These are phyloP conservation scores for Cajanus cajan DNA, from an alignment of 306 rosid genomes.

Conservation along the genomic window DNA sequence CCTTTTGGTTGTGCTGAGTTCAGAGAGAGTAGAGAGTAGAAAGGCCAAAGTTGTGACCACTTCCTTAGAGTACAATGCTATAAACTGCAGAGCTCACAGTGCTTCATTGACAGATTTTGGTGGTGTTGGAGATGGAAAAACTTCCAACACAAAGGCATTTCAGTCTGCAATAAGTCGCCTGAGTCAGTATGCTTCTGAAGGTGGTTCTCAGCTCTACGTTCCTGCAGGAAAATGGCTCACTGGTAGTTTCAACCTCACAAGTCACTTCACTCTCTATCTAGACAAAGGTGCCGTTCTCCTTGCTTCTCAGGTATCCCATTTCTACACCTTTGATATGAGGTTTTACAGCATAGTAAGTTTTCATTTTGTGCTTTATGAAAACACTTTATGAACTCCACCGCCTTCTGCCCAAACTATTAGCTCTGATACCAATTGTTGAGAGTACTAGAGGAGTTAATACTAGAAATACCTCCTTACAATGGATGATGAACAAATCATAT, in stretches of 20 bases:
- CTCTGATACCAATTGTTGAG: too few species aligned
- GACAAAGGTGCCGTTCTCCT: constrained; percentile 78
- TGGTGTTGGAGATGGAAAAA: constrained; percentile 79
- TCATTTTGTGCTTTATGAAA: constrained; percentile 1
- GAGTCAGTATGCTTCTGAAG: constrained; percentile 58
- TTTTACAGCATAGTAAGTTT: background rate
- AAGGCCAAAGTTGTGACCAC: constrained; percentile 24
- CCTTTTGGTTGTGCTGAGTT: constrained; percentile 36
- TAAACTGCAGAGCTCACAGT: constrained; percentile 67
- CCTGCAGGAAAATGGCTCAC: constrained; percentile 90
- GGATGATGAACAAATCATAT: too few species aligned
- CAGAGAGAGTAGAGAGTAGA: constrained; percentile 52
- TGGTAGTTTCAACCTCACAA: constrained; percentile 72
- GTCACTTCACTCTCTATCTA: constrained; percentile 76
- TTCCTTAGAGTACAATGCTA: constrained; percentile 61
- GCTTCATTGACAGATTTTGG: constrained; percentile 81
- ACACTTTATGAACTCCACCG: too few species aligned
- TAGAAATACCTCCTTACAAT: too few species aligned
- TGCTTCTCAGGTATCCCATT: constrained; percentile 64
- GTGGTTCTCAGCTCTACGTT: constrained; percentile 73
- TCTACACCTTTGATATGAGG: background rate
- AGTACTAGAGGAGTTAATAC: too few species aligned
- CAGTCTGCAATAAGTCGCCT: constrained; percentile 55
- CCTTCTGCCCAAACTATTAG: too few species aligned
- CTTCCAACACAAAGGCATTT: constrained; percentile 80